A percentile compares a stretch with the other conserved stretches of the same genome.
Evolutionary conservation across 345 rosid genomes (phyloP).

Genomic region (Streptanthus diversifolius): DNA sequence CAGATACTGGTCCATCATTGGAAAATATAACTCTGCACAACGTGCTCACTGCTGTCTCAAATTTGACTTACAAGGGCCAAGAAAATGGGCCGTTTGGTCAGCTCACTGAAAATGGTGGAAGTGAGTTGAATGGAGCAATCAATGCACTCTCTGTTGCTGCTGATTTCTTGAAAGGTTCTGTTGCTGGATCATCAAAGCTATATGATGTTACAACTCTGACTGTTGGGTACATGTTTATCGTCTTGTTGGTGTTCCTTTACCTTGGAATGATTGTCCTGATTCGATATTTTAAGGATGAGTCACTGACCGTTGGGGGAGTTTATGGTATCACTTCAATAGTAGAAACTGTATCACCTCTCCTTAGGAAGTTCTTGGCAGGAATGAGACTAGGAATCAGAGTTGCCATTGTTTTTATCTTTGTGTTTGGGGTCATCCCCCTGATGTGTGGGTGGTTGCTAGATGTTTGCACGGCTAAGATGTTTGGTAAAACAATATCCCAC

Average conservation of each 20-base stretch:
- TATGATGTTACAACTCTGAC: conserved; percentile 96
- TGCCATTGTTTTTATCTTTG: conserved; percentile 91
- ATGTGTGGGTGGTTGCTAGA: conserved; percentile 99
- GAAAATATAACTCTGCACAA: too few relatives aligned
- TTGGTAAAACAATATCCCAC: conserved; percentile 90
- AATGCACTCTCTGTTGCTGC: conserved; percentile 40
- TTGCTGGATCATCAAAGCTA: conserved; percentile 65
- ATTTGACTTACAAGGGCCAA: too few relatives aligned
- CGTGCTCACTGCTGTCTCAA: too few relatives aligned
- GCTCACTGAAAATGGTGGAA: too few relatives aligned
- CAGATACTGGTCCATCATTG: neutral
- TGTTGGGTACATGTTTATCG: conserved; percentile 81
- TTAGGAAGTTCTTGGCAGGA: conserved; percentile 90
- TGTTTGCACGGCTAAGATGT: conserved; percentile 90
- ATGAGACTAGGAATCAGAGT: conserved; percentile 99
- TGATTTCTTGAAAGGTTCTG: conserved; percentile 62
- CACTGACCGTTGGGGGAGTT: conserved; percentile 74
- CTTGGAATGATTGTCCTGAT: conserved; percentile 74
- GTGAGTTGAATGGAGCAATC: too few relatives aligned
- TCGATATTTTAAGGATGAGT: conserved; percentile 94
- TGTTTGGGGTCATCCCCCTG: conserved; percentile 95
- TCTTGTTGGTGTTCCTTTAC: conserved; percentile 69
- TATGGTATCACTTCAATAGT: conserved; percentile 81
- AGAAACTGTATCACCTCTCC: conserved; percentile 80
- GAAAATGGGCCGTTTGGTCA: too few relatives aligned